Conservation (phyloP, 2,329 filamentous ascomycete species). For the Clarireedia hainanense region DNA sequence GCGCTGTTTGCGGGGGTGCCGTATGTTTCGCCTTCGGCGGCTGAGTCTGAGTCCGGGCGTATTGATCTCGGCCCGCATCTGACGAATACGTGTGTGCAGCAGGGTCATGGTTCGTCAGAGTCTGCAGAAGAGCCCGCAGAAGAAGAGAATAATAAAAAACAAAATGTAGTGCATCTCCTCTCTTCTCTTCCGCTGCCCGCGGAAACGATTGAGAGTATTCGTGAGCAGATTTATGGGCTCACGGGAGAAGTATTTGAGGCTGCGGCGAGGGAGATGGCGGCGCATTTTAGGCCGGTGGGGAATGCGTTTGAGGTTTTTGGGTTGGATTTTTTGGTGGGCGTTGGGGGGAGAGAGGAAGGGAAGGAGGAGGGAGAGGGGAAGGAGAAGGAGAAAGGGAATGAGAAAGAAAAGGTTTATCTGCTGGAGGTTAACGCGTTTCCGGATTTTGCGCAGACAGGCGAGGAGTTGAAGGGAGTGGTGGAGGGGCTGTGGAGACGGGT, state of each 20-base stretch:
- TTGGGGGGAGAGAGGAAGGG: constrained; percentile 30
- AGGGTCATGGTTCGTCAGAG: constrained; percentile 17
- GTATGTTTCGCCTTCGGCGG: constrained; percentile 57
- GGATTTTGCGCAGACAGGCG: constrained; percentile 88
- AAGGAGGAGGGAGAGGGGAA: constrained; percentile 33
- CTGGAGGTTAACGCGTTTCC: constrained; percentile 95
- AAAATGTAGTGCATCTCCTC: constrained; percentile 63
- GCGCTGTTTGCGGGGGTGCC: constrained; percentile 77
- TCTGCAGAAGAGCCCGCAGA: constrained; percentile 42
- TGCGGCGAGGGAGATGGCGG: constrained; percentile 71
- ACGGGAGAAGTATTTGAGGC: constrained; percentile 80
- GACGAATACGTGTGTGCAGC: constrained; percentile 92
- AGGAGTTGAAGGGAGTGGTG: constrained; percentile 63
- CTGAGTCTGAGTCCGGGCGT: constrained; percentile 16
- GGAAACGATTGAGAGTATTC: constrained; percentile 48
- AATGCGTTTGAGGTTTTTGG: constrained; percentile 92
- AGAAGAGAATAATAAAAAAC: constrained; percentile 34
- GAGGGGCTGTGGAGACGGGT: constrained; percentile 69
- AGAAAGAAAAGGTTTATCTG: constrained; percentile 59
- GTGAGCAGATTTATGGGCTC: constrained; percentile 62
- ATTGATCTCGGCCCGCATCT: constrained; percentile 66
- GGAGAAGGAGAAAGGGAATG: constrained; percentile 27
- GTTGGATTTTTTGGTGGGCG: constrained; percentile 80
- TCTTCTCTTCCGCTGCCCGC: constrained; percentile 48
- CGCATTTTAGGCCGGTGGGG: constrained; percentile 84